These are phyloP conservation scores for Mycocentrospora acerina DNA, from an alignment of 2,329 filamentous ascomycete species.

Conservation along the genomic window DNA sequence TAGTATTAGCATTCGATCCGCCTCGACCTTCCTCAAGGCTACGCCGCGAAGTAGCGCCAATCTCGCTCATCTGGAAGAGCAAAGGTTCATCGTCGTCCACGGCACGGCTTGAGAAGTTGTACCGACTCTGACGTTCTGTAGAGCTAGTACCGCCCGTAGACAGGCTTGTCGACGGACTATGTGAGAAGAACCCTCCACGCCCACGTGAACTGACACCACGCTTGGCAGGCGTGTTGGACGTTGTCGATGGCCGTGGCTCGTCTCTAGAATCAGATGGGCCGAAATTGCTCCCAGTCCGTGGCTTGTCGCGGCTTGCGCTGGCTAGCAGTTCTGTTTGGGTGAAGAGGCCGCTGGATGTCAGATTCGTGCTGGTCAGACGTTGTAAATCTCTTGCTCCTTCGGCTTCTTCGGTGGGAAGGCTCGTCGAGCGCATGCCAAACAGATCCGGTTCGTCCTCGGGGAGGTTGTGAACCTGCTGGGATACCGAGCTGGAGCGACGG, in stretches of 20 bases:
- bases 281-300: conserved; percentile 1
- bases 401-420: conserved; percentile 60
- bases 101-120: conserved; percentile 50
- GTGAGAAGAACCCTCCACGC: conserved; percentile 34
- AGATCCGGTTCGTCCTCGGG: conserved; percentile 63
- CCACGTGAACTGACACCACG: conserved; percentile 30
- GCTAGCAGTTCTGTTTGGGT: conserved; percentile 43
- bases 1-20: conserved; percentile 27
- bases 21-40: conserved; percentile 42
- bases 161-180: conserved; percentile 32
- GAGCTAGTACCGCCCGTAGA: conserved; percentile 38
- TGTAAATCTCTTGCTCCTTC: conserved; percentile 50
- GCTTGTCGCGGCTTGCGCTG: conserved; percentile 28
- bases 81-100: conserved; percentile 66
- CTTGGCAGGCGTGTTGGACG: conserved; percentile 31
- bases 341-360: conserved; percentile 65
- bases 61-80: conserved; percentile 72
- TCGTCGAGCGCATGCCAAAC: conserved; percentile 66
- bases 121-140: conserved; percentile 40
- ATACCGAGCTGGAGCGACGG: conserved; percentile 69
- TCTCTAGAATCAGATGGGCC: conserved; percentile 27
- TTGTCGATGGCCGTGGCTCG: conserved; percentile 25
- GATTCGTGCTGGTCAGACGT: conserved; percentile 47
- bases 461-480: conserved; percentile 64
- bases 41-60: conserved; percentile 50